A percentile compares a stretch with the other conserved stretches of the same genome.
Evolutionary conservation across 148 eudicot genomes (phyloP).

Genomic region (Tetragonia tetragonoides): DNA sequence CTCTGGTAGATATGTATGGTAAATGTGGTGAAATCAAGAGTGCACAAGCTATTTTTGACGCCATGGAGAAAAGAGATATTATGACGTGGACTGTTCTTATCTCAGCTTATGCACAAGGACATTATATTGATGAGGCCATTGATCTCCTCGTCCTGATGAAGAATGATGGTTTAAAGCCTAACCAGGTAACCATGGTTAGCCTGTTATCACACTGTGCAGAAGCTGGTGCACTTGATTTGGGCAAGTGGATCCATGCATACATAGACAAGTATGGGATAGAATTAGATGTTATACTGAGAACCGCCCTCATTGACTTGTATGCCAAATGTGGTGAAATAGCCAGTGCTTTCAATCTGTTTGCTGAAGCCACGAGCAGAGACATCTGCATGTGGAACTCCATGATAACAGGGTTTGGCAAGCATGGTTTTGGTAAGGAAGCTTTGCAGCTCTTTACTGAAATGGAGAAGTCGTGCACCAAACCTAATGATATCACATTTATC

Average conservation of each 20-base stretch:
- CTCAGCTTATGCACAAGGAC: conserved; percentile 28
- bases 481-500: conserved; percentile 37
- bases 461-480: conserved; percentile 18
- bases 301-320: conserved; percentile 39
- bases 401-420: conserved; percentile 33
- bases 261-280: conserved; percentile 28
- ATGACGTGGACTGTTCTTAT: conserved; percentile 37
- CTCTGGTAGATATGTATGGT: conserved; percentile 42
- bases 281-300: conserved; percentile 28
- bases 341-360: conserved; percentile 24
- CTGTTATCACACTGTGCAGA: conserved; percentile 33
- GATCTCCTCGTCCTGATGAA: conserved; percentile 30
- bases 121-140: conserved; percentile 26
- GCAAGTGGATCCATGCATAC: conserved; percentile 30
- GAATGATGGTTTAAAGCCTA: conserved; percentile 25
- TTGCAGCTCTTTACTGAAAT: conserved; percentile 30
- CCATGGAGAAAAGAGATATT: conserved; percentile 25
- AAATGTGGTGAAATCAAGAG: conserved; percentile 23
- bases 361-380: conserved; percentile 28
- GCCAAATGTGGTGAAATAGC: conserved; percentile 38
- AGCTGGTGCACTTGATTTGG: conserved; percentile 34
- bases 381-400: conserved; percentile 35
- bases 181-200: conserved; percentile 36
- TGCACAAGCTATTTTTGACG: conserved; percentile 28
- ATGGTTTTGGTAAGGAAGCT: conserved; percentile 32